A percentile compares a stretch with the other conserved stretches of the same genome.
phyloP scores from a whole-genome alignment of 2,329 filamentous ascomycete genomes.

The Cladosporium sp. region DNA sequence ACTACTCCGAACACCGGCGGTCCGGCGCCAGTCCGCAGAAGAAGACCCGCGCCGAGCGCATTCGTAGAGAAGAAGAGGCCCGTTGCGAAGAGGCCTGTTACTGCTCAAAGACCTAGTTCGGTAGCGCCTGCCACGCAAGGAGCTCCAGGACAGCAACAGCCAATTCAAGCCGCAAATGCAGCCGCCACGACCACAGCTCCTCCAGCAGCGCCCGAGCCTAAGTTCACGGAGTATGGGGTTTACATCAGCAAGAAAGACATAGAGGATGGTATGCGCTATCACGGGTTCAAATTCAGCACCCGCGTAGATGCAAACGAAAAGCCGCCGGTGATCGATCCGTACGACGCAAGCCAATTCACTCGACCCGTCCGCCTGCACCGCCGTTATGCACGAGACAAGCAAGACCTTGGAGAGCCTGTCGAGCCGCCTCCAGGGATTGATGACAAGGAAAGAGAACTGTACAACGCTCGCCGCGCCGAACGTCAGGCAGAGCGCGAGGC shows the following conservation, averaged over 20 bases:
- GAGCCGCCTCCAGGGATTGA: constrained; percentile 46
- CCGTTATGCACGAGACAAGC: constrained; percentile 71
- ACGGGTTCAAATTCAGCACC: constrained; percentile 77
- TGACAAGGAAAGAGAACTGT: constrained; percentile 59
- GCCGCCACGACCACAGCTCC: not conserved
- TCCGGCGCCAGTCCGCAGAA: constrained; percentile 30
- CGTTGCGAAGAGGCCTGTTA: constrained; percentile 32
- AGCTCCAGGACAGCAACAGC: constrained; percentile 1
- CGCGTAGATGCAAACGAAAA: constrained; percentile 37
- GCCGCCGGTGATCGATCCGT: constrained; percentile 47
- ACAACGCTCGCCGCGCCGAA: constrained; percentile 63
- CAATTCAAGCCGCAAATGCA: not conserved
- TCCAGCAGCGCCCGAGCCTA: not conserved
- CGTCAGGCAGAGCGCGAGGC: constrained; percentile 80
- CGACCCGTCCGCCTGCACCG: constrained; percentile 85
- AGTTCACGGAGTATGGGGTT: constrained; percentile 2
- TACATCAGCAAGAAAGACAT: constrained; percentile 77
- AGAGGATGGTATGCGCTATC: constrained; percentile 75
- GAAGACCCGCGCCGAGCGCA: constrained; percentile 31
- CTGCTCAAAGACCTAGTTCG: constrained; percentile 13
- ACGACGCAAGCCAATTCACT: constrained; percentile 79
- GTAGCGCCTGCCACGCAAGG: not conserved
- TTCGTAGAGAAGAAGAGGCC: constrained; percentile 26
- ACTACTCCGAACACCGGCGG: constrained; percentile 33
- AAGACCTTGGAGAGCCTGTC: constrained; percentile 31